Base-by-base conservation (phyloP, 441 rosid genomes). In the Iberis amara region DNA sequence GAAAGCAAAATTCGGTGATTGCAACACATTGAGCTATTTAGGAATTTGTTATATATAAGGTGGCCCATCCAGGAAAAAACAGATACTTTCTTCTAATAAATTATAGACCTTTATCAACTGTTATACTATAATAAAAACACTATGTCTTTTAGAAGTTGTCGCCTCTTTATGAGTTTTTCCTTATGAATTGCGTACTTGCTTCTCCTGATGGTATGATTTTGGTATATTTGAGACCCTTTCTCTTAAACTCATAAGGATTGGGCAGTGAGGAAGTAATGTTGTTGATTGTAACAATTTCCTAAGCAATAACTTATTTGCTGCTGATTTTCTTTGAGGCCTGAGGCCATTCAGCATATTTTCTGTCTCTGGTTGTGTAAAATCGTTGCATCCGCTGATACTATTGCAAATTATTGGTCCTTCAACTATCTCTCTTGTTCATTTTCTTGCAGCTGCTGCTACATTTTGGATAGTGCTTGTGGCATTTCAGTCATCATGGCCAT, bases 361-460 rank as follows among this genome's bases (percentile, higher is more conserved):
- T 3, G 11, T 1, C 10, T 31, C 40, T 33, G 6, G 33, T 32
- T n/a, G 13, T 42, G 10, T 31, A 18, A 15, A 27, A 32, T 23
- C 31, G n/a, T 42, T 51, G 57, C 10, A 5, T 50, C 15, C n/a
- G n/a, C n/a, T n/a, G n/a, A n/a, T n/a, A n/a, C n/a, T n/a, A 18
- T 18, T 27, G 41, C 18, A 40, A 13, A 28, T 14, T 13, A 2
- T 11, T 0, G 2, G 33, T 42, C 28, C 3, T 43, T 64, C 0
- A 44, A 50, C 30, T 11, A 13, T n/a, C 14, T 9, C 40, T 28
- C n/a, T 14, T 30, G 10, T 23, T 57, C 24, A 14, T 51, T 15
- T n/a, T 39, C 32, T 52, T 65, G 50, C 64, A 65, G 65, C 13
- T 57, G 47, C 64, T 44, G 48, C 23, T 57, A 12, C 49, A 28